Evolutionary conservation across 148 eudicot genomes (phyloP).

Genomic region (Euryodendron excelsum): DNA sequence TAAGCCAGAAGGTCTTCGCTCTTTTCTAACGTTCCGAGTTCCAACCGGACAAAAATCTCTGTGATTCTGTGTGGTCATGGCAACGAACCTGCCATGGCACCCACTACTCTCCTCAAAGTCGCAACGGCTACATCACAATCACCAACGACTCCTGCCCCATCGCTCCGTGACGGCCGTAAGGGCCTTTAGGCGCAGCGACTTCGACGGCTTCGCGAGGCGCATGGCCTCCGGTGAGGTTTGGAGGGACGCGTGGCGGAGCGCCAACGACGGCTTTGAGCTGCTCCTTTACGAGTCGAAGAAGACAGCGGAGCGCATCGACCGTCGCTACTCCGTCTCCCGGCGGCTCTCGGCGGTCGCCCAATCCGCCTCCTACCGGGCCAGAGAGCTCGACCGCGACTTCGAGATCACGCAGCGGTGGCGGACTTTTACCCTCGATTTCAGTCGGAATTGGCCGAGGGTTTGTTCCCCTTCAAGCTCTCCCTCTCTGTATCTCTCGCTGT

Average conservation of each 20-base stretch:
- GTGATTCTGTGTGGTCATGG: conserved; percentile 19
- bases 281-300: conserved; percentile 68
- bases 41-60: neutral
- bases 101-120: conserved; percentile 31
- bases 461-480: conserved; percentile 5
- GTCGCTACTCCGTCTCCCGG: conserved; percentile 58
- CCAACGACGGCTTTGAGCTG: conserved; percentile 80
- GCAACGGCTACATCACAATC: conserved; percentile 4
- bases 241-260: conserved; percentile 68
- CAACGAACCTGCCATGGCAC: conserved; percentile 48
- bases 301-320: conserved; percentile 78
- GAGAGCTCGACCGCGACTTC: conserved; percentile 71
- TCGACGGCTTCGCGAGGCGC: conserved; percentile 68
- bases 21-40: no score
- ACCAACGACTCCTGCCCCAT: conserved; percentile 2
- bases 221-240: conserved; percentile 69
- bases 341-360: conserved; percentile 46
- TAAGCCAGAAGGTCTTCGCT: neutral
- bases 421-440: conserved; percentile 61
- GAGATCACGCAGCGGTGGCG: conserved; percentile 67
- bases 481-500: neutral
- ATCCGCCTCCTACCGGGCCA: conserved; percentile 60
- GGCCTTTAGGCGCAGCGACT: conserved; percentile 66
- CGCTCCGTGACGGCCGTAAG: conserved; percentile 18
- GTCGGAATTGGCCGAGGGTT: conserved; percentile 79